Evolutionary conservation across 2,329 filamentous ascomycete species (phyloP).

Genomic region (Verticillium dahliae): DNA sequence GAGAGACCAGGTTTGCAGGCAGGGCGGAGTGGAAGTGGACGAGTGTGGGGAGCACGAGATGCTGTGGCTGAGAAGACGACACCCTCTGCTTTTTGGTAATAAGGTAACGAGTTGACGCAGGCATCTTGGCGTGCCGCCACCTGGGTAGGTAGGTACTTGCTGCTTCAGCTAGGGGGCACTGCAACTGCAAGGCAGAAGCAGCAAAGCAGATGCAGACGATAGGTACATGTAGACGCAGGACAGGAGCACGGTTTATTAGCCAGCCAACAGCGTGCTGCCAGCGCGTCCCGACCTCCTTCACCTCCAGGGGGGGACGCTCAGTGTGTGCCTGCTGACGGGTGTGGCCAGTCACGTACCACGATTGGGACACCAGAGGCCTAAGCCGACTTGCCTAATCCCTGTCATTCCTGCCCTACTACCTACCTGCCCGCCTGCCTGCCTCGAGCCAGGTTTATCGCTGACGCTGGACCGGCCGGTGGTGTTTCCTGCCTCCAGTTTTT

Average conservation of each 20-base stretch:
- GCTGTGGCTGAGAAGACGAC: neutral
- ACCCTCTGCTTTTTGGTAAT: neutral
- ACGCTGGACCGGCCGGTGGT: neutral
- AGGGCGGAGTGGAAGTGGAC: neutral
- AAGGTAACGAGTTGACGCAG: neutral
- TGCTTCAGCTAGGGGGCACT: neutral
- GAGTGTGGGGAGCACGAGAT: neutral
- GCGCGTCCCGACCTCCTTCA: conserved; percentile 3
- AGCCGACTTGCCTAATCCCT: neutral
- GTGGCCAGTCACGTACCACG: conserved; percentile 1
- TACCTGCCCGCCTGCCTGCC: neutral
- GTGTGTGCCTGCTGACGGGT: conserved; percentile 4
- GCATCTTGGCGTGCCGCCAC: neutral
- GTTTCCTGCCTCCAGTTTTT: neutral
- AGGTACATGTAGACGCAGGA: neutral
- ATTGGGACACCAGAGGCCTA: conserved; percentile 1
- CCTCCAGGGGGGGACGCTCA: neutral
- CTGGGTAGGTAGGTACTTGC: neutral
- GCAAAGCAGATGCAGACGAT: conserved; percentile 5
- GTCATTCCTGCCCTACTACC: neutral
- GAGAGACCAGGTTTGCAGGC: neutral
- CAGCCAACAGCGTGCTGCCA: conserved; percentile 22
- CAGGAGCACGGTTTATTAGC: conserved; percentile 12
- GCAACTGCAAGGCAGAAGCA: neutral
- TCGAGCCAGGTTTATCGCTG: neutral